A percentile compares a stretch with the other conserved stretches of the same genome.
Evolutionary conservation across 192 early-diverging fungal species (phyloP).

Genomic region (Helicostylum pulchrum): DNA sequence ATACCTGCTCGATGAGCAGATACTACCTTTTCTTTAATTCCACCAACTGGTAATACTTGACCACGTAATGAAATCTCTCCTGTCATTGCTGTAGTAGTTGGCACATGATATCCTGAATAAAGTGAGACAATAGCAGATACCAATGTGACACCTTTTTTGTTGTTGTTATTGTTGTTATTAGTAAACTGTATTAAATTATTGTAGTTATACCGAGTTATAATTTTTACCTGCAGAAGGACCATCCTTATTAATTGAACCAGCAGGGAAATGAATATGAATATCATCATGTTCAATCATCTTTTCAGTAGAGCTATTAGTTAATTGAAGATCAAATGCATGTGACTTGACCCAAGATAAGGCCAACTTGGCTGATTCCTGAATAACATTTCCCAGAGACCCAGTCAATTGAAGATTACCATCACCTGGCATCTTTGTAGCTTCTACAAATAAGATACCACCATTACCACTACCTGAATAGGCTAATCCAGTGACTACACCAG

Average conservation of each 20-base stretch:
- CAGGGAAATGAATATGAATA: slow-evolving; percentile 83
- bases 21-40: slow-evolving; percentile 85
- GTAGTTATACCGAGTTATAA: background rate
- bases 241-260: slow-evolving; percentile 80
- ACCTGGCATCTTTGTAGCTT: slow-evolving; percentile 74
- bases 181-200: too few relatives aligned
- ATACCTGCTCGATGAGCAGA: slow-evolving; percentile 78
- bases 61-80: slow-evolving; percentile 85
- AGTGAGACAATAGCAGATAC: slow-evolving; percentile 79
- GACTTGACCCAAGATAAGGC: slow-evolving; percentile 72
- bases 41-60: slow-evolving; percentile 77
- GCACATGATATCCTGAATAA: slow-evolving; percentile 54
- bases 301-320: slow-evolving; percentile 35
- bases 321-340: slow-evolving; percentile 54
- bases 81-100: slow-evolving; percentile 68
- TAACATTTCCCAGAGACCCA: slow-evolving; percentile 73
- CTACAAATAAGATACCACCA: slow-evolving; percentile 78
- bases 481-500: slow-evolving; percentile 79
- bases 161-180: background rate
- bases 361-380: slow-evolving; percentile 79
- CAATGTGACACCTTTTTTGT: slow-evolving; percentile 52
- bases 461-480: slow-evolving; percentile 73
- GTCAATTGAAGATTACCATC: slow-evolving; percentile 66
- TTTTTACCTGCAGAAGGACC: slow-evolving; percentile 60
- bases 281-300: slow-evolving; percentile 53